A percentile compares a stretch with the other conserved stretches of the same genome.
phyloP scores from a whole-genome alignment of 2,329 filamentous ascomycete genomes.

The Neonectria ditissima region DNA sequence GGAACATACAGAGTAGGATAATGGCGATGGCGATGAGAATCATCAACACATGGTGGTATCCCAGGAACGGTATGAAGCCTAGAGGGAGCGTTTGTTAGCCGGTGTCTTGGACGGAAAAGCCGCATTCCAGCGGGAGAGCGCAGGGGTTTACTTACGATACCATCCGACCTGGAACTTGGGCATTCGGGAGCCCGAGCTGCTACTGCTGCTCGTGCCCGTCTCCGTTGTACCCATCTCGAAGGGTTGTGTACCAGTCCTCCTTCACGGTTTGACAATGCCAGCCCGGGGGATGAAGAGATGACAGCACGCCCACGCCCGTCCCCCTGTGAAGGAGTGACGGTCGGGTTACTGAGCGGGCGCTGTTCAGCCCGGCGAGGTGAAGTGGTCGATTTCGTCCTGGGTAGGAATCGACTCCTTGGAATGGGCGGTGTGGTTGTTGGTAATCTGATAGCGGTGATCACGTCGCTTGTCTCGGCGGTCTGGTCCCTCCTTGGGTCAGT shows the following conservation, averaged over 20 bases:
- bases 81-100: conserved; percentile 37
- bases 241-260: conserved; percentile 34
- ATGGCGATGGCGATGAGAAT: conserved; percentile 94
- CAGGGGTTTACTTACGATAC: conserved; percentile 56
- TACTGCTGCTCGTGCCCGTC: conserved; percentile 44
- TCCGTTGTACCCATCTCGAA: conserved; percentile 41
- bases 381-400: conserved; percentile 20
- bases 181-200: conserved; percentile 45
- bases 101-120: conserved; percentile 9
- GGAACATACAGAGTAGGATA: conserved; percentile 89
- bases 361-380: conserved; percentile 16
- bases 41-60: conserved; percentile 92
- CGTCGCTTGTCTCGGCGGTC: conserved; percentile 9
- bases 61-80: conserved; percentile 77
- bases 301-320: conserved; percentile 39
- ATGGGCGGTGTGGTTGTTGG: conserved; percentile 19
- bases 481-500: conserved; percentile 27
- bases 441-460: conserved; percentile 15
- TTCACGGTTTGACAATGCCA: conserved; percentile 28
- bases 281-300: conserved; percentile 25
- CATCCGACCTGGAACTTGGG: conserved; percentile 60
- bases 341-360: conserved; percentile 32
- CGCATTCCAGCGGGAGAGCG: conserved; percentile 39
- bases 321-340: conserved; percentile 42
- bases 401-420: conserved; percentile 28